Base-by-base conservation (phyloP, 2,329 filamentous ascomycete species). In the Tolypocladium nubicola region DNA sequence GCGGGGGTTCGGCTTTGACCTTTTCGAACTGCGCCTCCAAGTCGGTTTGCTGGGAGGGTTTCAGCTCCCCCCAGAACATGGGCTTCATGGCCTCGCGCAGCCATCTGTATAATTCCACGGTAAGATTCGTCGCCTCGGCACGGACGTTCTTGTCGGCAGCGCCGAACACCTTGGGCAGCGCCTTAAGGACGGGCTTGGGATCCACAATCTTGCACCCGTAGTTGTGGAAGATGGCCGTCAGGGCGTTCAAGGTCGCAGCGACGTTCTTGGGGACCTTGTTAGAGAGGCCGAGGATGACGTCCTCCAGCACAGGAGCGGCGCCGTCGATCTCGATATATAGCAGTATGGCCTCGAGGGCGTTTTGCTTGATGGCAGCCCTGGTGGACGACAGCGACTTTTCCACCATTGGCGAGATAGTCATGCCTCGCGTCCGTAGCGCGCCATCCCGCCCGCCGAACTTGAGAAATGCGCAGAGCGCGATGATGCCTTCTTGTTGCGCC, bases 91-190 rank as follows among this genome's bases (percentile, higher is more conserved):
- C 93, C 62, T 99, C 94, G 63, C 93, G 88, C 39, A 99, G 79
- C 94, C 95, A 99, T 72, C 94, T 81, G 73, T 99, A 99, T 58
- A 99, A 83, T 69, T 99, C 95, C 53, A 97, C 90, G 0, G 93
- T 88, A 58, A 99, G 78, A 64, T 88, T 91, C 52, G 94, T 94
- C 35, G 92, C 91, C 71, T 97, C 94, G 4, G 92, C 91, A 72
- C 94, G 87, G 19, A 99, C 90, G 70, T 97, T 97, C 75, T 99
- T 99, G 79, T 99, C 94, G 38, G 94, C 93, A 70, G 97, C 94
- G 23, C 90, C 90, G 68, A 97, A 99, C 2, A 87, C 87, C 69
- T 96, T 96, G 3, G 94, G 91, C 2, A 99, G 78, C 13, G 83
- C 76, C 70, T 97, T 97, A 59, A 97, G 81, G 23, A 95, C 85